phyloP scores from a whole-genome alignment of 192 early-diverging fungal species.

The Entomortierella chlamydospora region DNA sequence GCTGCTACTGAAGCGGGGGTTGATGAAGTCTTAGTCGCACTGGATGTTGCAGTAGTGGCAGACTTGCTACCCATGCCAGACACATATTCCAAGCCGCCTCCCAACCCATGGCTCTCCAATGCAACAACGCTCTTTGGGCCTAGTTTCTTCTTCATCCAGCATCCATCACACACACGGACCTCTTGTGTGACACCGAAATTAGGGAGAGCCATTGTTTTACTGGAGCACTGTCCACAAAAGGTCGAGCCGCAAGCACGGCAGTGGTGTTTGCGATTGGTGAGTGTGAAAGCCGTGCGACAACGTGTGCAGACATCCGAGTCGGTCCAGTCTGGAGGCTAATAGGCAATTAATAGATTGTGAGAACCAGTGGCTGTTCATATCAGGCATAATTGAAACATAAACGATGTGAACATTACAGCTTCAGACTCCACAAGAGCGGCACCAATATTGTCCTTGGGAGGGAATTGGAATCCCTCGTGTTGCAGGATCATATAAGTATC shows the following conservation, averaged over 20 bases:
- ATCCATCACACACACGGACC: conserved; percentile 97
- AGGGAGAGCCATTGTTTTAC: conserved; percentile 86
- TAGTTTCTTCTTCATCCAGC: conserved; percentile 75
- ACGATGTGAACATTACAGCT: conserved; percentile 63
- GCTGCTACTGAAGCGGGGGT: conserved; percentile 22
- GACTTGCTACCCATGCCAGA: conserved; percentile 33
- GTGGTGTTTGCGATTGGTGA: conserved; percentile 98
- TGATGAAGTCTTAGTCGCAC: neutral
- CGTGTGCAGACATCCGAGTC: conserved; percentile 95
- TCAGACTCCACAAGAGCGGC: conserved; percentile 86
- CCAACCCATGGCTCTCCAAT: conserved; percentile 44
- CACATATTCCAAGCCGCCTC: conserved; percentile 61
- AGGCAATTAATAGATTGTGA: neutral
- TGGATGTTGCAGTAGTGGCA: conserved; percentile 15
- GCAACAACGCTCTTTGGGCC: conserved; percentile 48
- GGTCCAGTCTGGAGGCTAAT: conserved; percentile 95
- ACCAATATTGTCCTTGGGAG: conserved; percentile 72
- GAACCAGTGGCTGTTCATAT: neutral
- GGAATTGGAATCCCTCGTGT: conserved; percentile 82
- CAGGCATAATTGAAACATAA: neutral
- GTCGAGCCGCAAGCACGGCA: conserved; percentile 98
- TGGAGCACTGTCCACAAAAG: conserved; percentile 94
- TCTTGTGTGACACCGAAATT: conserved; percentile 88
- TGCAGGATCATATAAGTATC: conserved; percentile 89
- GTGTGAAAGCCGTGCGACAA: conserved; percentile 91